These are phyloP conservation scores for Pseudocercospora musae DNA, from an alignment of 2,329 filamentous ascomycete species.

Conservation along the genomic window DNA sequence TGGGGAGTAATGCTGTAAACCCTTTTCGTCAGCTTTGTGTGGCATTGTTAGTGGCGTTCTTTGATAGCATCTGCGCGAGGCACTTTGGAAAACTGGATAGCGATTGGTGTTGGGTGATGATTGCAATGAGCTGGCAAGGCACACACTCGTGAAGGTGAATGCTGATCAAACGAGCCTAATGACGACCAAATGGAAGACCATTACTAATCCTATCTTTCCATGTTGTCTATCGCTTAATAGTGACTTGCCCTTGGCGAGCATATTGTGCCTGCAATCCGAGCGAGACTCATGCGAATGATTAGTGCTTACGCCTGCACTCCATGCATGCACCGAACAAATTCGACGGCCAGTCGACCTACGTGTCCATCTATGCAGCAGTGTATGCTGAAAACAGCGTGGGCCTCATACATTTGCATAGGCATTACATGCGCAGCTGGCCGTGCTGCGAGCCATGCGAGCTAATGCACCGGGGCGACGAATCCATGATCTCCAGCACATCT, in stretches of 20 bases:
- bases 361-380: not conserved
- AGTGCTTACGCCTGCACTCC: not conserved
- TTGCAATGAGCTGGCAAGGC: conserved; percentile 4
- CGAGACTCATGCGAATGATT: not conserved
- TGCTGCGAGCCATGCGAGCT: not conserved
- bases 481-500: not conserved
- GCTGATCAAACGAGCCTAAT: not conserved
- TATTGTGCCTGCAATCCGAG: not conserved
- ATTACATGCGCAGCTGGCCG: not conserved
- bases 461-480: not conserved
- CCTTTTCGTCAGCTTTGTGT: not conserved
- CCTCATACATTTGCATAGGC: not conserved
- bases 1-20: not conserved
- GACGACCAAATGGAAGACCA: not conserved
- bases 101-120: conserved; percentile 8
- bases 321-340: not conserved
- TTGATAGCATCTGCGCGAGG: conserved; percentile 1
- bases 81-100: not conserved
- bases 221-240: not conserved
- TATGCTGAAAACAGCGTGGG: too few relatives aligned
- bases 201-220: not conserved
- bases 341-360: not conserved
- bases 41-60: conserved; percentile 1
- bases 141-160: not conserved
- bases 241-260: not conserved